Evolutionary conservation across 2,329 filamentous ascomycete genomes (phyloP).

Genomic region (Hypoxylon sp.): DNA sequence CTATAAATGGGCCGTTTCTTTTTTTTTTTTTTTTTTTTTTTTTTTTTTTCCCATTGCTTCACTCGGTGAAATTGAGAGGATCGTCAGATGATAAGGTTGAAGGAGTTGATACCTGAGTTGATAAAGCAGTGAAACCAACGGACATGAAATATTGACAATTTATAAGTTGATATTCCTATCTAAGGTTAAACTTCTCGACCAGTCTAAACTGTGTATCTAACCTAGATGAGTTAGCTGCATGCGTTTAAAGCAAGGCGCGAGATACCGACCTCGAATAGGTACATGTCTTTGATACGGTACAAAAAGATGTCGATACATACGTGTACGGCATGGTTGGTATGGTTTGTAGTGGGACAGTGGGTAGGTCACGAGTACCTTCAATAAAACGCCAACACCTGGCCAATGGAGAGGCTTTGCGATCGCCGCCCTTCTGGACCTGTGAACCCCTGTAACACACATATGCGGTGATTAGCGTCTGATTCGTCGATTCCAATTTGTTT

Average conservation of each 20-base stretch:
- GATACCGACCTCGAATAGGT: slow-evolving; percentile 20
- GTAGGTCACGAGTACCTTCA: slow-evolving; percentile 24
- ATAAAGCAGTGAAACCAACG: not conserved
- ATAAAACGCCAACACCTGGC: slow-evolving; percentile 24
- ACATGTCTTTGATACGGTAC: not conserved
- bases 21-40: too few relatives aligned
- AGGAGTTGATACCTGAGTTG: not conserved
- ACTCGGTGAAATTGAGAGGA: not conserved
- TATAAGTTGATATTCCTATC: not conserved
- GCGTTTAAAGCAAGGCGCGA: slow-evolving; percentile 2
- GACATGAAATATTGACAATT: slow-evolving; percentile 2
- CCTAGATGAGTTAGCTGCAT: slow-evolving; percentile 10
- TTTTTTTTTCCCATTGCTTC: too few relatives aligned
- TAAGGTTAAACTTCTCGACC: slow-evolving; percentile 1
- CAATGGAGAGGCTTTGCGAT: slow-evolving; percentile 26
- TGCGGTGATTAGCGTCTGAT: slow-evolving; percentile 34
- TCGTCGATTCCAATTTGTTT: slow-evolving; percentile 29
- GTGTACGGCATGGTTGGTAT: slow-evolving; percentile 18
- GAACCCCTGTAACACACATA: slow-evolving; percentile 19
- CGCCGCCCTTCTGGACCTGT: slow-evolving; percentile 40
- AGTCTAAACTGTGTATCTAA: slow-evolving; percentile 15
- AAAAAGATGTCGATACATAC: slow-evolving; percentile 8
- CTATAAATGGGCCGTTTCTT: not conserved
- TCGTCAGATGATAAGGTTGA: not conserved
- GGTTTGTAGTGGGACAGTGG: slow-evolving; percentile 14